phyloP scores from a whole-genome alignment of 257 asterid genomes.

The Solanum pennellii region DNA sequence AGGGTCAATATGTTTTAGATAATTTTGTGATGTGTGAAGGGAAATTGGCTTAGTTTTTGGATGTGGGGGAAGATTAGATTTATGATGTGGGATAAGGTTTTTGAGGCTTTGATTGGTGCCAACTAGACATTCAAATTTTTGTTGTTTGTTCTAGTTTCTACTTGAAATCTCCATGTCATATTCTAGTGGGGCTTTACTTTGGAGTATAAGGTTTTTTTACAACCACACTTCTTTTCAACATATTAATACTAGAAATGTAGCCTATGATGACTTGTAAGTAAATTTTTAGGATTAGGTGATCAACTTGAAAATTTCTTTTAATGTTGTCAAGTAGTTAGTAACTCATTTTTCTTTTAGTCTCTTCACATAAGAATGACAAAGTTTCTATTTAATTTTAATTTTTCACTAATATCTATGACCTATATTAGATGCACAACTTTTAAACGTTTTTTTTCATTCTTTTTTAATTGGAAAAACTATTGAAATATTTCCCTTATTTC shows the following conservation, averaged over 20 bases:
- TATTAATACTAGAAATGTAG: neutral
- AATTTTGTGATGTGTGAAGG: constrained; percentile 23
- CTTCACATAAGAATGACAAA: too few relatives aligned
- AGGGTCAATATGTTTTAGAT: neutral
- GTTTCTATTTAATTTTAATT: neutral
- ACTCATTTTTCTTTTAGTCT: neutral
- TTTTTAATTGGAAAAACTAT: too few relatives aligned
- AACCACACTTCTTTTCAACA: neutral
- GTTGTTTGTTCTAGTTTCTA: neutral
- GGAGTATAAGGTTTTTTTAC: neutral
- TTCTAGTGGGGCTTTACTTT: neutral
- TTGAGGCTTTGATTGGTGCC: constrained; percentile 38
- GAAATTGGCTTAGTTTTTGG: constrained; percentile 16
- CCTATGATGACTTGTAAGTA: neutral
- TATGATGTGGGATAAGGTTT: constrained; percentile 40
- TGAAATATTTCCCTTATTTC: too few relatives aligned
- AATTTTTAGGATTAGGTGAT: neutral
- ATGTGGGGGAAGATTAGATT: constrained; percentile 28
- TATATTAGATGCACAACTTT: too few relatives aligned
- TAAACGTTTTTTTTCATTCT: too few relatives aligned
- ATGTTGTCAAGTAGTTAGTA: neutral
- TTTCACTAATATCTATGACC: neutral
- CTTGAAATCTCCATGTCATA: constrained; percentile 32
- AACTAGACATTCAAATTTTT: constrained; percentile 9
- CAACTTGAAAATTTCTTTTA: neutral